A percentile compares a stretch with the other conserved stretches of the same genome.
phyloP scores from a whole-genome alignment of 1,284 basidiomycete genomes.

The Malassezia yamatoensis region DNA sequence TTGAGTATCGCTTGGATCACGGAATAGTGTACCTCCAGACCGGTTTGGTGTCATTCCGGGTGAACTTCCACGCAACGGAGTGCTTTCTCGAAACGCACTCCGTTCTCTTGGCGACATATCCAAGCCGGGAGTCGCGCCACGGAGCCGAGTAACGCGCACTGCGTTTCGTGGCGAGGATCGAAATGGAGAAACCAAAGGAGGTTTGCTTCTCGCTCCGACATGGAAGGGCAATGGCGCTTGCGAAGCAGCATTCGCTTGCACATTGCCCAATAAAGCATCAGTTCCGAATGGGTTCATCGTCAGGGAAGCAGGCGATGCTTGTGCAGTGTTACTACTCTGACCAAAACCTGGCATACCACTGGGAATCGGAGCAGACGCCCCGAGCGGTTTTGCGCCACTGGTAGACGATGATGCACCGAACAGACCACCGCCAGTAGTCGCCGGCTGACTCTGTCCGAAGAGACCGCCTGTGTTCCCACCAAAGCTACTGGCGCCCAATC shows the following conservation, averaged over 20 bases:
- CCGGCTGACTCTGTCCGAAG: slow-evolving; percentile 43
- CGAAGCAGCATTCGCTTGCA: slow-evolving; percentile 22
- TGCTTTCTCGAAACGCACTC: slow-evolving; percentile 39
- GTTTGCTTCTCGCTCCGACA: slow-evolving; percentile 49
- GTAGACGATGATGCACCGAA: slow-evolving; percentile 21
- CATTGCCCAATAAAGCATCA: slow-evolving; percentile 55
- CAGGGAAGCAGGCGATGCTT: slow-evolving; percentile 52
- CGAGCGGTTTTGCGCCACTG: slow-evolving; percentile 20
- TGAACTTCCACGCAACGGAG: slow-evolving; percentile 28
- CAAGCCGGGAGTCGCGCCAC: slow-evolving; percentile 38
- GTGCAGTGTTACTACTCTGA: slow-evolving; percentile 15
- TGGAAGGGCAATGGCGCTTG: slow-evolving; percentile 42
- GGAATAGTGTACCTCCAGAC: slow-evolving; percentile 47
- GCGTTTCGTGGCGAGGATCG: slow-evolving; percentile 41
- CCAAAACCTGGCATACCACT: neutral
- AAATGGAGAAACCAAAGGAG: slow-evolving; percentile 52
- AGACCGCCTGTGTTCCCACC: slow-evolving; percentile 40
- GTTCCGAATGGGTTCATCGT: slow-evolving; percentile 75
- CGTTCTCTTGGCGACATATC: slow-evolving; percentile 27
- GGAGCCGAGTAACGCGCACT: slow-evolving; percentile 39
- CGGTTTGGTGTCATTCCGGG: slow-evolving; percentile 15
- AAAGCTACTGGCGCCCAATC: neutral
- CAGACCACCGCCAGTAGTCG: slow-evolving; percentile 19
- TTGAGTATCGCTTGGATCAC: slow-evolving; percentile 55
- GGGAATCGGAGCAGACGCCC: slow-evolving; percentile 13